Evolutionary conservation across 2,329 filamentous ascomycete genomes (phyloP).

Genomic region (Pyrenophora tritici-repentis): DNA sequence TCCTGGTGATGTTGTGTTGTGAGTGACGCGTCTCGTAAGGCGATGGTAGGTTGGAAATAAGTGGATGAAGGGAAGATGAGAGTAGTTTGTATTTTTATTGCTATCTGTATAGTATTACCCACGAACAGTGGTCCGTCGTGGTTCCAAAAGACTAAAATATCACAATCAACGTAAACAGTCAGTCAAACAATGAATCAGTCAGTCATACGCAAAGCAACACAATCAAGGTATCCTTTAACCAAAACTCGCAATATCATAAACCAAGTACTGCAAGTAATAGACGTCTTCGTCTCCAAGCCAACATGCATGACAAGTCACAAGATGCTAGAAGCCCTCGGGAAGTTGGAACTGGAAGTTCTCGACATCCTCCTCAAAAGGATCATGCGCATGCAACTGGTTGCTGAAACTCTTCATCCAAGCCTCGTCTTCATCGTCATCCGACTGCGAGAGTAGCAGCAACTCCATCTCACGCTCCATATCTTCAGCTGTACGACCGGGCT

Average conservation of each 20-base stretch:
- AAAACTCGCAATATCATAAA: no score
- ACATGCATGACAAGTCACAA: not conserved
- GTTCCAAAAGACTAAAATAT: no score
- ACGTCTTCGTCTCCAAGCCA: no score
- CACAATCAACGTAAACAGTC: no score
- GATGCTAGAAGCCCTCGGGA: slow-evolving; percentile 35
- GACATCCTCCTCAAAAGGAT: slow-evolving; percentile 36
- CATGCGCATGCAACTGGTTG: slow-evolving; percentile 28
- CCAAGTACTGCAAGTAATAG: no score
- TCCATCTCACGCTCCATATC: slow-evolving; percentile 44
- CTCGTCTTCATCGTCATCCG: slow-evolving; percentile 38
- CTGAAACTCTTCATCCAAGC: slow-evolving; percentile 41
- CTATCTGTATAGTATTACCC: no score
- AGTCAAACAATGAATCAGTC: not conserved
- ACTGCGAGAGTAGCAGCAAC: slow-evolving; percentile 32
- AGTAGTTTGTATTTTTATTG: no score
- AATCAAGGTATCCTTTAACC: no score
- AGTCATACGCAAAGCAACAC: no score
- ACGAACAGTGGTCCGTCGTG: no score
- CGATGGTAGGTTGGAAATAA: no score
- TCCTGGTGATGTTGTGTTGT: no score
- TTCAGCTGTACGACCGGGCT: slow-evolving; percentile 35
- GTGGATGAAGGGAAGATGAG: not conserved
- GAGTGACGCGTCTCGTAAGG: not conserved
- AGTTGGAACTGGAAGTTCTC: slow-evolving; percentile 41